phyloP scores from a whole-genome alignment of 139 green algal species.

The Chlamydomonas sp. region DNA sequence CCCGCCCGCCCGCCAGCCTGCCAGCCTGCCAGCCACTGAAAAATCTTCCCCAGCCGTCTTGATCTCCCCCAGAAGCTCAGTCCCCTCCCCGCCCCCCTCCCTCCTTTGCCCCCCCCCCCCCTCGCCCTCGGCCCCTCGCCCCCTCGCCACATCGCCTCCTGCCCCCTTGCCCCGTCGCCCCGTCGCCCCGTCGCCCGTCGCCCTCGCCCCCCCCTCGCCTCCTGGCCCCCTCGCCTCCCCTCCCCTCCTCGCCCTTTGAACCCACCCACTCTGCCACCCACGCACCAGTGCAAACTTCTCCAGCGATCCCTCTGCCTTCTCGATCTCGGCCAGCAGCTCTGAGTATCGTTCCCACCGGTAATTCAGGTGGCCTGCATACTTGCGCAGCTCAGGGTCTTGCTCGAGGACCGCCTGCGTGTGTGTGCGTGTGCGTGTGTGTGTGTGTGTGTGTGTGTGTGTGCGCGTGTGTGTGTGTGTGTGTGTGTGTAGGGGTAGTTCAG shows the following conservation, averaged over 20 bases:
- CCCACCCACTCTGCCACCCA: background rate
- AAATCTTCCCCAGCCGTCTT: too few species aligned
- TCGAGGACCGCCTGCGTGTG: slow-evolving; percentile 3
- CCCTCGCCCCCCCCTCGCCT: background rate
- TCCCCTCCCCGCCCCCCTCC: too few species aligned
- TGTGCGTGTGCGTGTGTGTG: too few species aligned
- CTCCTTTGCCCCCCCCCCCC: too few species aligned
- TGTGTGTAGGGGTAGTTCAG: too few species aligned
- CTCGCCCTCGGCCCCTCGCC: background rate
- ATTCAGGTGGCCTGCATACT: slow-evolving; percentile 64
- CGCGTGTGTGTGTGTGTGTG: background rate
- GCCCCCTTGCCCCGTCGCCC: background rate
- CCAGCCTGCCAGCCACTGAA: too few species aligned
- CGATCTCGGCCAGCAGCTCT: slow-evolving; percentile 47
- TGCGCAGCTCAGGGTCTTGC: slow-evolving; percentile 53
- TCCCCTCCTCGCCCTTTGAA: background rate
- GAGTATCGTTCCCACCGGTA: slow-evolving; percentile 65
- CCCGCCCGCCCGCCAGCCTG: too few species aligned
- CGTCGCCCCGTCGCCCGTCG: background rate
- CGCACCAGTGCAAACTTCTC: slow-evolving; percentile 50
- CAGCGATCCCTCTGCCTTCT: slow-evolving; percentile 55
- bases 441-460: background rate
- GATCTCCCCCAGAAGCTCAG: too few species aligned
- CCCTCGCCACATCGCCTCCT: background rate
- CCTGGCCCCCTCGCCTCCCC: background rate